Conservation (phyloP, 371 early-diverging fungal genomes). For the Mortierella polycephala region DNA sequence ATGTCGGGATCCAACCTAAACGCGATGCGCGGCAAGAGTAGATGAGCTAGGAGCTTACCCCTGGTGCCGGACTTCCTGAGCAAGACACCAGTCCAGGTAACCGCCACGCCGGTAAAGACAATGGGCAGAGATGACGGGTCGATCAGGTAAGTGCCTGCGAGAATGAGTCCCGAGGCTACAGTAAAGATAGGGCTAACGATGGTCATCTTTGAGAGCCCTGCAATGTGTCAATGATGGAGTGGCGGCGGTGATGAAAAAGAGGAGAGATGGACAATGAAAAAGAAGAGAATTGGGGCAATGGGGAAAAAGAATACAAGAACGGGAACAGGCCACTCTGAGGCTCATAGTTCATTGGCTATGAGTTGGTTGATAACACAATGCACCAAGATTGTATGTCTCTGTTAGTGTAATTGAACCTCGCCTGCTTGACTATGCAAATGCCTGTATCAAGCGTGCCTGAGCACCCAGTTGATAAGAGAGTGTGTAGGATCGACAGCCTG, state of each 20-base stretch:
- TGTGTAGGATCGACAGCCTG: too few species aligned
- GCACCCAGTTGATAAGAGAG: too few species aligned
- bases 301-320: conserved; percentile 1
- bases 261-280: not conserved
- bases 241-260: not conserved
- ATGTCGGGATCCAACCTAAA: not conserved
- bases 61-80: conserved; percentile 24
- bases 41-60: conserved; percentile 18
- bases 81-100: conserved; percentile 38
- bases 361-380: not conserved
- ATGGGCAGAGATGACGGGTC: conserved; percentile 38
- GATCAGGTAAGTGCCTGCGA: conserved; percentile 39
- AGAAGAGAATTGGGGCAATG: conserved; percentile 1
- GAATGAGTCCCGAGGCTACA: conserved; percentile 37
- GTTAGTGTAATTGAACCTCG: not conserved
- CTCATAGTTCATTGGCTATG: not conserved
- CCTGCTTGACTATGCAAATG: not conserved
- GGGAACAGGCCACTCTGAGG: not conserved
- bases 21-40: not conserved
- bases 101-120: conserved; percentile 45
- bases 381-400: not conserved
- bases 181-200: conserved; percentile 36
- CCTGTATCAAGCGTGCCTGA: not conserved
- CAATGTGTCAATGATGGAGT: not conserved
- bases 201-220: conserved; percentile 25